Evolutionary conservation across 768 basidiomycete genomes (phyloP).

Genomic region (Aureoboletus auriporus): DNA sequence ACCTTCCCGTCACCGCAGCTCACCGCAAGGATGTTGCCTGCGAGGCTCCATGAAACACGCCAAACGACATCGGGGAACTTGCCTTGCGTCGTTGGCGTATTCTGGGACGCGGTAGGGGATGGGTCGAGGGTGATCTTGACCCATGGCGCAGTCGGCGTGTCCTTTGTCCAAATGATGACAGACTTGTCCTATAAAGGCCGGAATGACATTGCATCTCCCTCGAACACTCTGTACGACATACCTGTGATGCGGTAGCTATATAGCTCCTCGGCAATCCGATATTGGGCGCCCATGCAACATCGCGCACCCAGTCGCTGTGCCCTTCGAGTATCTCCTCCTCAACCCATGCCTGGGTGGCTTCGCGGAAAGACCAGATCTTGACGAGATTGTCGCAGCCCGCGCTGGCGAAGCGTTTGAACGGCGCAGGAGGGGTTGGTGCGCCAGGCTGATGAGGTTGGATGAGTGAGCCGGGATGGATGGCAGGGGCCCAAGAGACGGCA

Average conservation of each 20-base stretch:
- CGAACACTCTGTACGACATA: conserved; percentile 22
- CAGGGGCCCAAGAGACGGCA: conserved; percentile 96
- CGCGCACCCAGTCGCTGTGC: conserved; percentile 96
- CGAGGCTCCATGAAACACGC: conserved; percentile 98
- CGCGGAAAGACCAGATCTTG: conserved; percentile 89
- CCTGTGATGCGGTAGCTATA: conserved; percentile 93
- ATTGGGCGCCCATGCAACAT: conserved; percentile 98
- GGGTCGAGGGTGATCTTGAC: conserved; percentile 78
- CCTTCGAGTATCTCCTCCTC: conserved; percentile 90
- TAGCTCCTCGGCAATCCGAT: conserved; percentile 93
- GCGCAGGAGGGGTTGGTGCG: conserved; percentile 35
- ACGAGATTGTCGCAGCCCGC: conserved; percentile 97
- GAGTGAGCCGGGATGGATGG: conserved; percentile 79
- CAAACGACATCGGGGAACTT: conserved; percentile 98
- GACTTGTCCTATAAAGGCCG: conserved; percentile 58
- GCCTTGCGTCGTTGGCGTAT: conserved; percentile 48
- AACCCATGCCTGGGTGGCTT: conserved; percentile 83
- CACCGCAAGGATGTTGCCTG: conserved; percentile 93
- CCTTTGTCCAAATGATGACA: conserved; percentile 90
- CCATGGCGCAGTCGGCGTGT: conserved; percentile 71
- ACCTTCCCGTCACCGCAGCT: conserved; percentile 98
- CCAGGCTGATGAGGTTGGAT: conserved; percentile 61
- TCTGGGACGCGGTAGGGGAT: conserved; percentile 43
- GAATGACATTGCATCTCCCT: background rate
- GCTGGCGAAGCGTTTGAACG: conserved; percentile 89